Evolutionary conservation across 305 asterid species (phyloP).

Genomic region (Fraxinus velutina): DNA sequence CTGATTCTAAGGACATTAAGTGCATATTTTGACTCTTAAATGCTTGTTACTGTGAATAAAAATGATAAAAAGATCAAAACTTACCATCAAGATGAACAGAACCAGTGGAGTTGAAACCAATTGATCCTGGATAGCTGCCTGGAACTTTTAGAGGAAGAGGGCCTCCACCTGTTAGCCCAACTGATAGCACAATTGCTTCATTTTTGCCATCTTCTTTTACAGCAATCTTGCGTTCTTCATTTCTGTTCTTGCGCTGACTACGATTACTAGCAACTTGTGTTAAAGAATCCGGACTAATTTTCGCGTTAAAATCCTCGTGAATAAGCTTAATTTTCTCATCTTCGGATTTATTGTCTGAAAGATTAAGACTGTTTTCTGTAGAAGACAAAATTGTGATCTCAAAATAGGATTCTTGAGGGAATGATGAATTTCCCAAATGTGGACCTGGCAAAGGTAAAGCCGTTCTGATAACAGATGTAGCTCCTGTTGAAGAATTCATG

Average conservation of each 20-base stretch:
- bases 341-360: constrained; percentile 30
- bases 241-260: constrained; percentile 32
- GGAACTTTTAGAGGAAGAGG: constrained; percentile 47
- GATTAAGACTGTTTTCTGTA: constrained; percentile 13
- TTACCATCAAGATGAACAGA: constrained; percentile 67
- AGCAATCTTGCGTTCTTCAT: constrained; percentile 33
- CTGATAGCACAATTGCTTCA: constrained; percentile 28
- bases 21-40: not conserved
- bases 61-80: not conserved
- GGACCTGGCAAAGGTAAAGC: constrained; percentile 89
- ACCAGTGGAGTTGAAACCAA: constrained; percentile 63
- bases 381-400: constrained; percentile 53
- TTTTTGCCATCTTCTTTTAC: constrained; percentile 24
- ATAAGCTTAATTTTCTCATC: constrained; percentile 67
- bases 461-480: constrained; percentile 42
- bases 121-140: constrained; percentile 65
- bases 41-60: constrained; percentile 1
- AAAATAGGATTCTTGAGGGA: constrained; percentile 85
- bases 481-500: constrained; percentile 20
- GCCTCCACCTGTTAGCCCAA: constrained; percentile 58
- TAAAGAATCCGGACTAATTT: constrained; percentile 28
- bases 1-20: not conserved
- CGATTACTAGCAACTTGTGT: constrained; percentile 28
- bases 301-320: constrained; percentile 50
- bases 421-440: constrained; percentile 49